These are phyloP conservation scores for Entomortierella chlamydospora DNA, from an alignment of 192 early-diverging fungal species.

Conservation along the genomic window DNA sequence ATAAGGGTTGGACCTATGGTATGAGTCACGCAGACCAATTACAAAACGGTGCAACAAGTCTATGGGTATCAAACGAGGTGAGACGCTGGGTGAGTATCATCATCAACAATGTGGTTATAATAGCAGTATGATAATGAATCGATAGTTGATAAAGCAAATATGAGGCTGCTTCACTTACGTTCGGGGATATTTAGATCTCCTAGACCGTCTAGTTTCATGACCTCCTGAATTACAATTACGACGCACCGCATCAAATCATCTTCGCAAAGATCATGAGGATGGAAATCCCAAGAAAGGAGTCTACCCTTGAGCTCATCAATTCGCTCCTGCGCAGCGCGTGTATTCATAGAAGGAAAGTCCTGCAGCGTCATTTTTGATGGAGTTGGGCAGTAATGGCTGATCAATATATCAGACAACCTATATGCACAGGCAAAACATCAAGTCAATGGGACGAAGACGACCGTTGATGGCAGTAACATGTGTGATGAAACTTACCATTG, in stretches of 20 bases:
- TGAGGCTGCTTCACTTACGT: no score
- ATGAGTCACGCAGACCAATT: constrained; percentile 63
- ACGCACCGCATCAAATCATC: constrained; percentile 76
- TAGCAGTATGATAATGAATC: neutral
- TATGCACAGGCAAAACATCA: constrained; percentile 15
- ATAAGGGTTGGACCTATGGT: constrained; percentile 82
- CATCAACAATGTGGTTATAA: no score
- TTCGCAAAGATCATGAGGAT: constrained; percentile 71
- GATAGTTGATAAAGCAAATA: no score
- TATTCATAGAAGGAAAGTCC: constrained; percentile 49
- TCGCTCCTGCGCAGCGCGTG: constrained; percentile 37
- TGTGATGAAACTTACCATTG: constrained; percentile 40
- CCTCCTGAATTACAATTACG: constrained; percentile 75
- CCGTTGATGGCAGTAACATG: neutral
- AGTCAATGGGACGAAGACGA: constrained; percentile 8
- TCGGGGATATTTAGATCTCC: constrained; percentile 69
- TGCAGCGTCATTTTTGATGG: constrained; percentile 30
- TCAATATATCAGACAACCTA: constrained; percentile 51
- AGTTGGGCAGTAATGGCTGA: constrained; percentile 45
- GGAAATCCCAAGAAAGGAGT: constrained; percentile 77
- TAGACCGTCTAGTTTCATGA: constrained; percentile 64
- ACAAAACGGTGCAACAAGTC: constrained; percentile 65
- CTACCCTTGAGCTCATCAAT: constrained; percentile 61
- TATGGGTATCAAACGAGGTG: no score
- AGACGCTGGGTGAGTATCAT: no score